Conservation (phyloP, 371 early-diverging fungal species). For the Polyrhizophydium stewartii region DNA sequence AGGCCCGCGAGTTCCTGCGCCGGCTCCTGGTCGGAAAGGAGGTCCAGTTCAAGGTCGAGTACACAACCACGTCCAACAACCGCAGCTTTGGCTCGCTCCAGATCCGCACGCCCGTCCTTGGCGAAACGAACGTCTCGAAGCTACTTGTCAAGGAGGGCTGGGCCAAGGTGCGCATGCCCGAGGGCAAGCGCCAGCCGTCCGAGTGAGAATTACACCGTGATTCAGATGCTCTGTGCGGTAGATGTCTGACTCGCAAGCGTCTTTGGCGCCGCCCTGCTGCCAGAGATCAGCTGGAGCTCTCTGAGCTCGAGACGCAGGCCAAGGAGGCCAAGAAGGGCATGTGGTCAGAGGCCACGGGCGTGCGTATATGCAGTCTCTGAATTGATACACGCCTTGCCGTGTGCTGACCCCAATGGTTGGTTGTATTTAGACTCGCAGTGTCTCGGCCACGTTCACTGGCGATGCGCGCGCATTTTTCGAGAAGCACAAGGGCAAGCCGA, state of each 20-base stretch:
- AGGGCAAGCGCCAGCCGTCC: conserved; percentile 26
- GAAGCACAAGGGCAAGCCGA: conserved; percentile 68
- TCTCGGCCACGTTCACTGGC: conserved; percentile 48
- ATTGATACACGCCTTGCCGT: too few relatives aligned
- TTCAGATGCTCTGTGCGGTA: not conserved
- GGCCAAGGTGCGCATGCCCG: conserved; percentile 58
- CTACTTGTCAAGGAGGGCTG: conserved; percentile 79
- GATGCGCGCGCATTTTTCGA: conserved; percentile 76
- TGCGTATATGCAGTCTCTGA: conserved; percentile 11
- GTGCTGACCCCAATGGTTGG: too few relatives aligned
- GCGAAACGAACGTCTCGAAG: conserved; percentile 66
- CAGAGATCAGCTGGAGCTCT: conserved; percentile 55
- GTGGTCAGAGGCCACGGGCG: conserved; percentile 63
- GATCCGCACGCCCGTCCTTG: conserved; percentile 52
- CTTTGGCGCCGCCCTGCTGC: too few relatives aligned
- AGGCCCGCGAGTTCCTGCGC: conserved; percentile 85
- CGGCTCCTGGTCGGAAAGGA: conserved; percentile 84
- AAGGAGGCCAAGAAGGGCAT: conserved; percentile 67
- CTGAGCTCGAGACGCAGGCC: conserved; percentile 69
- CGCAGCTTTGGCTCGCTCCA: conserved; percentile 40
- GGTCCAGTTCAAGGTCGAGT: conserved; percentile 78
- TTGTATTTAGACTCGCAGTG: conserved; percentile 11
- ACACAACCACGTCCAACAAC: conserved; percentile 46
- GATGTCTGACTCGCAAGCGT: too few relatives aligned
- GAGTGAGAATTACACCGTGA: conserved; percentile 19